Evolutionary conservation across 2,329 filamentous ascomycete species (phyloP), one percentile per base, ranked within the genome.

Genomic region (Leptographium flavum): DNA sequence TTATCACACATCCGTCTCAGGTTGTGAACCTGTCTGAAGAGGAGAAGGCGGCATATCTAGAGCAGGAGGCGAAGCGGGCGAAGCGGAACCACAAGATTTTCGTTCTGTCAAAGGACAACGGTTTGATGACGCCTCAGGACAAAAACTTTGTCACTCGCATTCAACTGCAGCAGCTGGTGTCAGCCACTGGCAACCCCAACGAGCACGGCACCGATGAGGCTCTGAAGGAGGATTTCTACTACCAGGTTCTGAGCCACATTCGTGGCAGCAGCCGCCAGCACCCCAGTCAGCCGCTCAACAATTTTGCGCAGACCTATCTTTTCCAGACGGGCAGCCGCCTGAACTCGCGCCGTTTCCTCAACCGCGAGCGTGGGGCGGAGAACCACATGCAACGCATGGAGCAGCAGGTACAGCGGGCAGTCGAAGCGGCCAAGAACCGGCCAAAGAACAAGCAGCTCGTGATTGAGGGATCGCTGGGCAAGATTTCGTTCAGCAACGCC

Each of bases 81-180:
- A 98, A 98, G 70, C 79, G 92, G 36, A 96, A 98, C 58, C 90
- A 96, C 67, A 98, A 98, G 69, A 96, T 98, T 50, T 90, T 88
- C 66, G 70, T 93, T 36, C 68, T 95, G 44, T 94, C 87, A 22
- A 87, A 87, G 64, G 87, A 94, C 56, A 98, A 98, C 57, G 92
- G 92, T 22, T 67, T 98, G 49, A 98, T 98, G 92, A 98, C 92
- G 4, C 92, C 92, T 0, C 90, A 96, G 59, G 92, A 98, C 65
- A 98, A 98, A 71, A 98, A 95, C 60, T 98, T 96, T 64, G 94
- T 98, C 53, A 96, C 92, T 5, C 81, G 92, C 17, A 98, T 98
- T 52, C 92, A 98, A 61, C 73, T 98, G 43, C 92, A 98, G 65
- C 92, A 98, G 60, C 74, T 98, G 31, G 86, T 98, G 45, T 81